These are phyloP conservation scores for Parmelia sp. DNA, from an alignment of 495 filamentous ascomycete species.

Conservation along the genomic window DNA sequence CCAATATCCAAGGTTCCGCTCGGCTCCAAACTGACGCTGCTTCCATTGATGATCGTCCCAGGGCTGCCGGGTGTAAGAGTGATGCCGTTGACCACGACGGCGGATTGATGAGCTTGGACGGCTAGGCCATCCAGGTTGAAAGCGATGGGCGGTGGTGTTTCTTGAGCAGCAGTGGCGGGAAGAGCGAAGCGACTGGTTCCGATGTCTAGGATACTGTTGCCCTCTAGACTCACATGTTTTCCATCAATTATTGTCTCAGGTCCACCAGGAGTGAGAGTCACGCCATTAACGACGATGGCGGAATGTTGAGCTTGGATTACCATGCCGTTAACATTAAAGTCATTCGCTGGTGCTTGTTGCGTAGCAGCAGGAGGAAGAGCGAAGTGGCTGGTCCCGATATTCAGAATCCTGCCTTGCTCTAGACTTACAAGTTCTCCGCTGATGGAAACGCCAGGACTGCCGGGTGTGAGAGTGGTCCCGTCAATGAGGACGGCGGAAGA, in stretches of 20 bases:
- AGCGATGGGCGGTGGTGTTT: not conserved
- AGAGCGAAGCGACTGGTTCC: not conserved
- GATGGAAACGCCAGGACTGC: not conserved
- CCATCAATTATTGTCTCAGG: not conserved
- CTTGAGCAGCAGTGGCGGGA: too few species aligned
- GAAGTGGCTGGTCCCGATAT: not conserved
- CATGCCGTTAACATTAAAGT: not conserved
- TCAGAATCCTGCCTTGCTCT: not conserved
- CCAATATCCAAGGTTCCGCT: not conserved
- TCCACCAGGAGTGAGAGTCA: not conserved
- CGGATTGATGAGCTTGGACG: not conserved
- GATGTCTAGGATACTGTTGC: not conserved
- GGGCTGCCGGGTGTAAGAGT: not conserved
- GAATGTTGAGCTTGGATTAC: not conserved
- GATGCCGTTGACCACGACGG: not conserved
- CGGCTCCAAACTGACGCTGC: not conserved
- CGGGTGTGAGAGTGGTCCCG: not conserved
- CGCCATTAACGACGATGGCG: not conserved
- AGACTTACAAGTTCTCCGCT: not conserved
- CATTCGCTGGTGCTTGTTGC: not conserved
- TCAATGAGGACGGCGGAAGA: not conserved
- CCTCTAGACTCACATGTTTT: not conserved
- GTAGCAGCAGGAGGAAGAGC: not conserved
- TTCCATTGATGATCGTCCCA: not conserved
- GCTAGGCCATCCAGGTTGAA: not conserved